Base-by-base conservation (phyloP, 2,329 filamentous ascomycete species). In the Cladosporium colombiae region DNA sequence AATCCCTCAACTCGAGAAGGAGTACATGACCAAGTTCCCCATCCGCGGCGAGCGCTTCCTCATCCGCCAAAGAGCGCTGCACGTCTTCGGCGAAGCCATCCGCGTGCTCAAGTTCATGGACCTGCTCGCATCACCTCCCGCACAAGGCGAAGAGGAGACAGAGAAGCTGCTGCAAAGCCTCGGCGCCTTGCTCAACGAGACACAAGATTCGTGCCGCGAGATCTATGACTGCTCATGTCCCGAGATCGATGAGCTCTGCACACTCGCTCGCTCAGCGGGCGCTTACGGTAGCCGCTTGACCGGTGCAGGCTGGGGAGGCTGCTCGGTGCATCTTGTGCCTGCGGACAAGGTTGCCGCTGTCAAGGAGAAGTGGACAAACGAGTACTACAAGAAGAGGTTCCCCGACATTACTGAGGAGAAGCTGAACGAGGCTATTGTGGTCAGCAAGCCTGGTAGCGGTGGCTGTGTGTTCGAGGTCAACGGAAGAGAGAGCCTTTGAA, bases 281-380 rank as follows among this genome's bases (percentile, higher is more conserved):
- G 88, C 91, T 21, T 93, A 92, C 76, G 95, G 94, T 31, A 93
- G 91, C 71, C 84, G 94, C 29, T 81, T 97, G 71, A 98, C 94
- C 0, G 95, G 95, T 46, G 95, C 95, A 0, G 95, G 95, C 3
- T 99, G 95, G 95, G 95, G 95, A 68, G 95, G 95, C 2, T 98
- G 95, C 81, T 95, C 88, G 67, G 94, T 99, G 66, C 95, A 99
- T 80, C 85, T 99, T 65, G 90, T 98, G 62, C 91, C 94, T 0
- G 91, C 88, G 66, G 86, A 92, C 73, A 94, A 90, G 78, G 90
- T 97, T 0, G 88, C 89, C 5, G 86, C 82, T 29, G 91, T 99
- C 25, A 92, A 86, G 77, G 83, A 86, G 73, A 91, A 91, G 5
- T 88, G 95, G 85, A 87, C 91, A 73, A 85, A 85, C 68, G 88